Base-by-base conservation (phyloP, 768 basidiomycete genomes). In the Panaeolus cyanescens region DNA sequence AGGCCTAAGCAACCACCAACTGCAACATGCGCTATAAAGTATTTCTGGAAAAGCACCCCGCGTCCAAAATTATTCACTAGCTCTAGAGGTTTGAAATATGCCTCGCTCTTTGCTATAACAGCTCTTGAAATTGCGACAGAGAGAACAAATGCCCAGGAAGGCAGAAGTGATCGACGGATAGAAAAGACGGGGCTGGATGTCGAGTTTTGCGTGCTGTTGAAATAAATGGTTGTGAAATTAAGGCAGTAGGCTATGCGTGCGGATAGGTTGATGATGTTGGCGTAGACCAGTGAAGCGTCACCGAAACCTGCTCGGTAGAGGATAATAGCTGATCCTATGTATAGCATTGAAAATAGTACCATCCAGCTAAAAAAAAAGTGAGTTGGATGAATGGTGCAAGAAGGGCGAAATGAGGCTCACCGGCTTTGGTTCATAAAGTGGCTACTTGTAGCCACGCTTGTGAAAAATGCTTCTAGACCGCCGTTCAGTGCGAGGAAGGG, bases 401-500 rank as follows among this genome's bases (percentile, higher is more conserved):
- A 20, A 50, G 5, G 34, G 63, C 25, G 30, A 40, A 0, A 20
- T 32, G 2, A 25, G n/a, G 69, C 81, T 59, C 58, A 84, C 81
- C 85, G 79, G 67, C 88, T 90, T 72, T 96, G 95, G 6, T 70
- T 71, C 50, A 78, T 84, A 9, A 99, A 74, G 71, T 95, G 89
- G 1, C 73, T 66, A 0, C 89, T 80, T 1, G 81, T 79, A 1
- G 94, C 92, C 1, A 89, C 87, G 58, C 92, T 90, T 2, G 91
- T 86, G 65, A 96, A 81, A 73, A 97, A 96, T 0, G 96, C 93
- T 71, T 99, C 97, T 17, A 96, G 76, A 0, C 92, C 85, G 2
- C 97, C 97, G 70, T 99, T 99, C 65, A 94, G 75, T 5, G 91
- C 91, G 68, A 99, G 83, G 20, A 91, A 83, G 0, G 97, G 97